phyloP scores from a whole-genome alignment of 2,329 filamentous ascomycete species.

The Colletotrichum limetticola region DNA sequence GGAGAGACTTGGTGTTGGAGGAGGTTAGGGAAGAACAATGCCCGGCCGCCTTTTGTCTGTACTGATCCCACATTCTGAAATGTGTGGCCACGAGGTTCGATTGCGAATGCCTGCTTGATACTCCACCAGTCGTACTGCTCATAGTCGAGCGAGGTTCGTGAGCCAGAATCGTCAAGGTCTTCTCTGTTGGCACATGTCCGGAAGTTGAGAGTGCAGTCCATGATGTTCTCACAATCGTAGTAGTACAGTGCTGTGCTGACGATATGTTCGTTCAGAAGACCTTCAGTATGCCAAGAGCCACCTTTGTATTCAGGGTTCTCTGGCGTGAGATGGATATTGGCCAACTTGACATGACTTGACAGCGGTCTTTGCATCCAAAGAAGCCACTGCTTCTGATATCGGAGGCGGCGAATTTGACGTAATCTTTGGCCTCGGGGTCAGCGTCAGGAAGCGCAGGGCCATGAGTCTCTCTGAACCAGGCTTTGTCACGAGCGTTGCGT shows the following conservation, averaged over 20 bases:
- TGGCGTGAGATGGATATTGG: constrained; percentile 69
- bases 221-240: constrained; percentile 70
- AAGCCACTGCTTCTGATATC: constrained; percentile 44
- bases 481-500: too few species aligned
- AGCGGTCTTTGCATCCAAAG: constrained; percentile 42
- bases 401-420: constrained; percentile 29
- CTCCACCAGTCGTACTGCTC: constrained; percentile 46
- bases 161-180: constrained; percentile 39
- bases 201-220: constrained; percentile 61
- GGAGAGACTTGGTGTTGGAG: constrained; percentile 62
- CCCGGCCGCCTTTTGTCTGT: constrained; percentile 55
- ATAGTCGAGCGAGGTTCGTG: constrained; percentile 38
- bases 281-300: constrained; percentile 67
- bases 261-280: constrained; percentile 70
- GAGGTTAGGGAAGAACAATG: constrained; percentile 67
- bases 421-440: too few species aligned
- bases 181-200: constrained; percentile 51
- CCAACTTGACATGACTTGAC: constrained; percentile 75
- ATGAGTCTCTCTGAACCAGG: too few species aligned
- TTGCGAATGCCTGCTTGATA: constrained; percentile 49
- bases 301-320: constrained; percentile 65
- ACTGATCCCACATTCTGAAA: constrained; percentile 60
- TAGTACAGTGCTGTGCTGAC: constrained; percentile 73
- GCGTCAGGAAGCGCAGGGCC: too few species aligned
- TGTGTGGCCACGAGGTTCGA: constrained; percentile 33